A percentile compares a stretch with the other conserved stretches of the same genome.
Evolutionary conservation across 2,329 filamentous ascomycete genomes (phyloP).

Genomic region (Cercospora nicotianae): DNA sequence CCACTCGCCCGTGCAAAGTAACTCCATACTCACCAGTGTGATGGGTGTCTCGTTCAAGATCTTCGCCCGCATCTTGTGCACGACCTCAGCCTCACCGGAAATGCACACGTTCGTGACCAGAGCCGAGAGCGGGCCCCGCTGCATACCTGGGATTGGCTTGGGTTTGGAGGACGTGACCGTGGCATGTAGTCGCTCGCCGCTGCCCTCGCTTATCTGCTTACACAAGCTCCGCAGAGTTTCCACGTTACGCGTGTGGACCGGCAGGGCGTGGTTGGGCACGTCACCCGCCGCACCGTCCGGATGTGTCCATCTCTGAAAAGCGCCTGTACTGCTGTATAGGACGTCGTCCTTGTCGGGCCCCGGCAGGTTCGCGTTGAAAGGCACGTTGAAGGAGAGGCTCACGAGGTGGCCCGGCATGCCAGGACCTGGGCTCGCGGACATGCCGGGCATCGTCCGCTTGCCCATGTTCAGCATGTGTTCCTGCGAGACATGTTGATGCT

Average conservation of each 20-base stretch:
- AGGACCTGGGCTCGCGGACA: constrained; percentile 53
- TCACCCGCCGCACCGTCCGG: constrained; percentile 82
- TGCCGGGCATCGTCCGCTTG: constrained; percentile 56
- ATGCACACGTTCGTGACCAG: constrained; percentile 81
- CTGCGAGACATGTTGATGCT: constrained; percentile 15
- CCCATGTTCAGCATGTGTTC: constrained; percentile 35
- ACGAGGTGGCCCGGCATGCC: constrained; percentile 74
- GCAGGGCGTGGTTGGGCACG: constrained; percentile 81
- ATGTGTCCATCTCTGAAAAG: constrained; percentile 90
- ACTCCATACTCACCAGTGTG: constrained; percentile 69
- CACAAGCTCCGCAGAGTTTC: constrained; percentile 77
- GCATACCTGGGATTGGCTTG: constrained; percentile 57
- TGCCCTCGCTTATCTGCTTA: constrained; percentile 71
- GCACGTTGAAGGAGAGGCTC: constrained; percentile 95
- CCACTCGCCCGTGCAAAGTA: constrained; percentile 5
- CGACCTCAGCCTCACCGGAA: constrained; percentile 80
- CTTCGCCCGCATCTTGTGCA: constrained; percentile 84
- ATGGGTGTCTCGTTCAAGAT: constrained; percentile 91
- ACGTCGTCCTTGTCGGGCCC: constrained; percentile 94
- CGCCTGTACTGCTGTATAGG: constrained; percentile 84
- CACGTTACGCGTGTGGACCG: constrained; percentile 87
- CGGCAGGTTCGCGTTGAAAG: constrained; percentile 87
- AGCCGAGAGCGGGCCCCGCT: constrained; percentile 51
- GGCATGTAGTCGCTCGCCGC: constrained; percentile 69
- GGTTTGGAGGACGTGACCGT: constrained; percentile 80